Base-by-base conservation (phyloP, 345 rosid species). In the Trapa incisa region DNA sequence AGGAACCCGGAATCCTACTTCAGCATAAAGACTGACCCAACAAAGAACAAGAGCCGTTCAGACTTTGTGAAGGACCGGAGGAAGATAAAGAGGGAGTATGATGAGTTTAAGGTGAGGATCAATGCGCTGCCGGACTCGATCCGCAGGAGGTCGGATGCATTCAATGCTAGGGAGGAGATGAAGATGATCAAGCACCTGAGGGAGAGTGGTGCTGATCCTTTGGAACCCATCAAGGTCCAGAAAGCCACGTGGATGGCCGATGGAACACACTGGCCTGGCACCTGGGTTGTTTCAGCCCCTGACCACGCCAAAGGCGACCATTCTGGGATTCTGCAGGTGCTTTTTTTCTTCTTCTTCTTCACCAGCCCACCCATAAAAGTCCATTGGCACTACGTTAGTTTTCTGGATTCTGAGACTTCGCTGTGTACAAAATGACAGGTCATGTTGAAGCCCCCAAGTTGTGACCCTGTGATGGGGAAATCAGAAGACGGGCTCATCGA, bases 201-300 rank as follows among this genome's bases (percentile, higher is more conserved):
- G 65, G 97, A 94, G 77, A 83, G 78, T 11, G 92, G 87, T 0
- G 87, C 72, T 48, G 96, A 91, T 69, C 89, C 89, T 1, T 67
- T 76, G 35, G 97, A 94, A 75, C 88, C 85, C 0, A 72, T 86
- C 0, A 89, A 84, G 76, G 81, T 89, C 65, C 84, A 61, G 14
- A 94, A 83, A 75, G 97, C 95, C 17, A 94, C 99, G 6, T 91
- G 99, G 99, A 91, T 94, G 99, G 99, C 97, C 12, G 97, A 94
- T 71, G 99, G 99, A 52, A 94, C 93, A 50, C 96, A 94, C 64
- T 94, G 99, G 99, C 96, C 96, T 0, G 99, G 95, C 67, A 77
- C 92, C 39, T 94, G 97, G 97, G 37, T 87, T 10, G 17, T 57
- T 17, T 48, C 89, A 3, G 68, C 88, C 0, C 48, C 83, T 9